Base-by-base conservation (phyloP, 164 flowering plant species). In the Malania oleifera region DNA sequence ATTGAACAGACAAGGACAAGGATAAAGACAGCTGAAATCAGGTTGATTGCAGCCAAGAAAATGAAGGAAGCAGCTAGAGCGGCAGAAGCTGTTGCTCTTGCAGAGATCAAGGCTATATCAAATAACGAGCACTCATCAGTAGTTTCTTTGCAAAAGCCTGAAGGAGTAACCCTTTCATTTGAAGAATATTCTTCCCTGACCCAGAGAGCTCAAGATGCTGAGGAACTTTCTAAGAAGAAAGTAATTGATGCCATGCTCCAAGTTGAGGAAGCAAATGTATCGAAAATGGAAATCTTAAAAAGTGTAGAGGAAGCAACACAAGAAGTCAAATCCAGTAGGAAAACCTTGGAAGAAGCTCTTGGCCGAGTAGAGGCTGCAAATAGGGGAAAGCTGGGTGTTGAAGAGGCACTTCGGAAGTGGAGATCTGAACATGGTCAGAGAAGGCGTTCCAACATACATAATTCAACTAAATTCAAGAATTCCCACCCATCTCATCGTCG, bases 61-160 rank as follows among this genome's bases (percentile, higher is more conserved):
- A 86, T 87, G 96, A 83, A 83, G 69, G 86, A 89, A 66, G 96
- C 96, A 10, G 89, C 98, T 31, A 81, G 78, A 70, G 91, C 91
- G 0, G 75, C 89, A 18, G 96, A 92, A 74, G 87, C 80, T 22
- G 73, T 79, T 61, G 90, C 97, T 37, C 71, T 86, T 35, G 89
- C 91, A 2, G 93, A 93, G 49, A 81, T 87, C 57, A 81, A 81
- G 68, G 82, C 82, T 61, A 24, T 89, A 23, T 61, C 85, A 52
- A 73, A 67, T 23, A 65, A 68, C 28, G 77, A 71, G 57, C 68
- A 38, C 52, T 54, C 74, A 27, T 52, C 69, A 11, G 57, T 61
- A 15, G 65, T 38, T 49, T 31, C 17, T 18, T 48, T 47, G 38
- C 71, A 70, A 57, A 72, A 73, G 12, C 40, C 70, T 34, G 76